These are phyloP conservation scores for Trichosporon sp. DNA, from an alignment of 1,284 basidiomycete species.

Conservation along the genomic window DNA sequence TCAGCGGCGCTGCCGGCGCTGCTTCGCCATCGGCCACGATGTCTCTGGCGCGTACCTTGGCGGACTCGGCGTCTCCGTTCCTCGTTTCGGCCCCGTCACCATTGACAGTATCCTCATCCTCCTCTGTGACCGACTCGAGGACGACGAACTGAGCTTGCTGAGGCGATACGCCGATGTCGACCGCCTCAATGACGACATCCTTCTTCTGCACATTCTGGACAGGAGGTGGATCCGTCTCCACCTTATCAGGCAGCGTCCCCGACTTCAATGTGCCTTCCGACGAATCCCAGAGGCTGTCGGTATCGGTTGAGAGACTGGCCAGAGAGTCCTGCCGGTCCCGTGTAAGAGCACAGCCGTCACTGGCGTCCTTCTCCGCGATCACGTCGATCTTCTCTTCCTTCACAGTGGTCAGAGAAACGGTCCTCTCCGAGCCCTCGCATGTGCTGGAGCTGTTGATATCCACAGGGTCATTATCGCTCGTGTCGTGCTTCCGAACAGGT, in stretches of 20 bases:
- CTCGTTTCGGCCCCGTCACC: too few relatives aligned
- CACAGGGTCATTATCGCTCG: too few relatives aligned
- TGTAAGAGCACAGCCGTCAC: not conserved
- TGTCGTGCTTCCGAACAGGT: too few relatives aligned
- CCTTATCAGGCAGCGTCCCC: not conserved
- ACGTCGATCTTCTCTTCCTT: not conserved
- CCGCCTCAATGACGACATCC: not conserved
- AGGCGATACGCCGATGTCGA: not conserved
- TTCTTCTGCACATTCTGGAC: not conserved
- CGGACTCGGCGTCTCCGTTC: not conserved
- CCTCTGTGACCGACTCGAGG: not conserved
- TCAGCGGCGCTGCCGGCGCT: not conserved
- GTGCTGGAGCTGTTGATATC: too few relatives aligned
- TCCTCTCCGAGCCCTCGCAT: too few relatives aligned
- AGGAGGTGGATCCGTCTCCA: not conserved
- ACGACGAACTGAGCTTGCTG: not conserved
- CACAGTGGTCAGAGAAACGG: too few relatives aligned
- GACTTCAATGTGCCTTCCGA: not conserved
- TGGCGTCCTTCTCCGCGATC: not conserved
- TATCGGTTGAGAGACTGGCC: not conserved
- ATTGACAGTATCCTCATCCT: too few relatives aligned
- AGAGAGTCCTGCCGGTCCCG: not conserved
- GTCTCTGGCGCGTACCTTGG: not conserved
- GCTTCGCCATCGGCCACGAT: not conserved
- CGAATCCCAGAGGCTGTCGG: not conserved